Evolutionary conservation across 2,329 filamentous ascomycete species (phyloP).

Genomic region (Fusarium succisae): DNA sequence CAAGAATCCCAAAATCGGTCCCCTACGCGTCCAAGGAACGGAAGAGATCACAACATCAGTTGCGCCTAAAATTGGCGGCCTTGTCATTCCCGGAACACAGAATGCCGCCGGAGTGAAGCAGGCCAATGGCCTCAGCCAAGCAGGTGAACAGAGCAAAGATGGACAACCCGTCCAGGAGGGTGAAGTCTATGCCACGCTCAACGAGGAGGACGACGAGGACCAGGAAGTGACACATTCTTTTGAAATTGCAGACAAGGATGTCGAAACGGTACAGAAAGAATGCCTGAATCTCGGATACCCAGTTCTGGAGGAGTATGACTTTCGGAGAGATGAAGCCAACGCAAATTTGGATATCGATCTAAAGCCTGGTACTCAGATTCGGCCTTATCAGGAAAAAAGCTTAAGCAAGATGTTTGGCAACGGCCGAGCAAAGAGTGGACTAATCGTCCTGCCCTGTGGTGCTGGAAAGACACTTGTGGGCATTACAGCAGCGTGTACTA

Average conservation of each 20-base stretch:
- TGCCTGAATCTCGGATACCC: slow-evolving; percentile 89
- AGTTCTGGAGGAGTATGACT: slow-evolving; percentile 96
- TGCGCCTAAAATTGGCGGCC: slow-evolving; percentile 84
- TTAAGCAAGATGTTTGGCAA: slow-evolving; percentile 99
- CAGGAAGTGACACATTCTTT: slow-evolving; percentile 92
- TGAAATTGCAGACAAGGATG: slow-evolving; percentile 82
- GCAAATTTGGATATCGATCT: slow-evolving; percentile 94
- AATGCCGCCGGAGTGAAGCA: slow-evolving; percentile 90
- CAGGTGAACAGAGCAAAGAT: slow-evolving; percentile 53
- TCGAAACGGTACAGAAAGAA: slow-evolving; percentile 88
- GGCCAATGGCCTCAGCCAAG: slow-evolving; percentile 56
- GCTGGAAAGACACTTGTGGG: slow-evolving; percentile 97
- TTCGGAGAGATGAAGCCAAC: slow-evolving; percentile 88
- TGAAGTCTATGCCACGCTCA: slow-evolving; percentile 76
- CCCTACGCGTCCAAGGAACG: slow-evolving; percentile 77
- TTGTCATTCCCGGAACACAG: slow-evolving; percentile 94
- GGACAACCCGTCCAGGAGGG: slow-evolving; percentile 66
- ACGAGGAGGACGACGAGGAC: slow-evolving; percentile 89
- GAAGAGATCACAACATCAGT: slow-evolving; percentile 80
- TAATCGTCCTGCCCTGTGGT: slow-evolving; percentile 96
- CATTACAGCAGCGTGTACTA: slow-evolving; percentile 97
- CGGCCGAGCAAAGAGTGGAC: slow-evolving; percentile 93
- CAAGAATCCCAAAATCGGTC: slow-evolving; percentile 82
- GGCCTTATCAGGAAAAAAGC: slow-evolving; percentile 96
- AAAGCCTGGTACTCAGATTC: slow-evolving; percentile 87